Conservation (phyloP, 768 basidiomycete genomes). For the Mrakia gelida region DNA sequence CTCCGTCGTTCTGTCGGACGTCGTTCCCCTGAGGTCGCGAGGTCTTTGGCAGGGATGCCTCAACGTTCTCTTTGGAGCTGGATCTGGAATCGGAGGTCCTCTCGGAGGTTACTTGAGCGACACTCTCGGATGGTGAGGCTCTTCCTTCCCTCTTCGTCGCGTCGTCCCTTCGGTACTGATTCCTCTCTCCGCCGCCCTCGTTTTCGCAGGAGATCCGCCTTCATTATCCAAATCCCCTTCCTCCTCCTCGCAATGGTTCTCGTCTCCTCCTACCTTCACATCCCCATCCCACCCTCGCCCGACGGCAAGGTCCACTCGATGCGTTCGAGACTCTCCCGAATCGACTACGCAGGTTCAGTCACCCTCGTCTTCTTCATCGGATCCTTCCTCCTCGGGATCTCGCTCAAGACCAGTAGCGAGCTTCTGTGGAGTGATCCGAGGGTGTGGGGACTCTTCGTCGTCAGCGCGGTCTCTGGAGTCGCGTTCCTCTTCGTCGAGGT, state of each 20-base stretch:
- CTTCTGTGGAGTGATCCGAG: slow-evolving; percentile 51
- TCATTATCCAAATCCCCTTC: slow-evolving; percentile 60
- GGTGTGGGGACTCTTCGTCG: slow-evolving; percentile 61
- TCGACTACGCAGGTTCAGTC: slow-evolving; percentile 78
- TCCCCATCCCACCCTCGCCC: background rate
- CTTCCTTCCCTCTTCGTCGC: background rate
- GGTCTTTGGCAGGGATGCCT: slow-evolving; percentile 81
- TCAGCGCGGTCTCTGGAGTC: background rate
- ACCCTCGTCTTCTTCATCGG: slow-evolving; percentile 58
- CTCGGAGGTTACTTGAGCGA: slow-evolving; percentile 28
- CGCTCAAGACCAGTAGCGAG: slow-evolving; percentile 10
- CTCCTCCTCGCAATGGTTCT: slow-evolving; percentile 66
- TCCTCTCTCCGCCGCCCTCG: background rate
- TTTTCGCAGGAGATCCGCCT: slow-evolving; percentile 15
- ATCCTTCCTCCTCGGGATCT: slow-evolving; percentile 38
- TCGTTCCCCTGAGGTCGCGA: slow-evolving; percentile 79
- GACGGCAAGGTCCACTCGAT: background rate
- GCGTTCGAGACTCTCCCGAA: slow-evolving; percentile 43
- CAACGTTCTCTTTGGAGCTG: slow-evolving; percentile 28
- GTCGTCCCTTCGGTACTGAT: background rate
- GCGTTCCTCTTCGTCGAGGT: background rate
- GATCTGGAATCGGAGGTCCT: slow-evolving; percentile 21
- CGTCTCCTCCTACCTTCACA: slow-evolving; percentile 50
- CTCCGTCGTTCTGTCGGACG: slow-evolving; percentile 49
- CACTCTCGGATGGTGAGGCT: slow-evolving; percentile 17